Evolutionary conservation across 1,284 basidiomycete species (phyloP), one percentile per base, ranked within the genome.

Genomic region (Rhizoctonia solani): DNA sequence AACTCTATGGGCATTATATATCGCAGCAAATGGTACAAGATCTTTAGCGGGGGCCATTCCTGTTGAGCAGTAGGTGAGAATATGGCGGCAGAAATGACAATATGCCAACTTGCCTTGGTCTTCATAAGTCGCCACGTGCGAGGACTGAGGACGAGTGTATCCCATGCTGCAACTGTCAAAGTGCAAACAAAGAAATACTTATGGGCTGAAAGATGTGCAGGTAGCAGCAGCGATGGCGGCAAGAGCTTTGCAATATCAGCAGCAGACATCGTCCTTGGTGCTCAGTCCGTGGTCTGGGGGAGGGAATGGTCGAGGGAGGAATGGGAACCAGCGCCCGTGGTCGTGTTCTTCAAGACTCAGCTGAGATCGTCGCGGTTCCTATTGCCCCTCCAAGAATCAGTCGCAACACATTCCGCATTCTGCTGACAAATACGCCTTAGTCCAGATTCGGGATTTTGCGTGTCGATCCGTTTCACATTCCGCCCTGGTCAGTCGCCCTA

Each of bases 131-230:
- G 83, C 83, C 86, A 92, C 63, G 87, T 86, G 54, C 90, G 79
- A 0, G 90, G 90, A 4, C 86, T 87, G 49, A 92, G 82, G 23
- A 92, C 90, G 71, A 92, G 85, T 34, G 89, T 87, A 73, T 92
- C 90, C 90, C 90, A 92, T 9, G 90, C 90, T 0, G 90, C 88
- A 65, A 92, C 88, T 54, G 90, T 92, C 68, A 92, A 83, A 0
- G 90, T 90, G 79, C 90, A 92, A 68, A 92, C 90, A 61, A 89
- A 85, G 76, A 92, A 91, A 73, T 92, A 92, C 76, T 92, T 91
- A 81, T 92, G 90, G 0, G 89, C 90, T 41, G 84, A 85, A 30
- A 92, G 81, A 74, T 90, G 90, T 1, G 90, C 81, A 0, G 89
- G 82, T 3, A 91, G 83, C 29, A 69, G 52, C 32, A 71, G 68